Conservation (phyloP, 495 filamentous ascomycete genomes). For the Neurospora terricola region DNA sequence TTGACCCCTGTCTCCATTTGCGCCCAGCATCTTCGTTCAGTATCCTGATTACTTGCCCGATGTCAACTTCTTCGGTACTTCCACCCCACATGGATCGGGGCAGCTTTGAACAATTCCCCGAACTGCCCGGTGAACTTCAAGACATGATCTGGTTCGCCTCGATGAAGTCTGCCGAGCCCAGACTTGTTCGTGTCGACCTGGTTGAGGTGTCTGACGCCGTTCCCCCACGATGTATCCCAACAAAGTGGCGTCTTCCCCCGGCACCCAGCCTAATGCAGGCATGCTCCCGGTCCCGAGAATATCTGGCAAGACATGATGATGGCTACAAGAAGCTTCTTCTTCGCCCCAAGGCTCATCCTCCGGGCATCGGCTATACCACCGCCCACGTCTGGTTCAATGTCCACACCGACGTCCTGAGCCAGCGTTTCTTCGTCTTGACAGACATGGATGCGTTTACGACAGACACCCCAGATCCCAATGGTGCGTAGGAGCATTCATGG, state of each 20-base stretch:
- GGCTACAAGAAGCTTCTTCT: not conserved
- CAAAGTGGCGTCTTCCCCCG: too few relatives aligned
- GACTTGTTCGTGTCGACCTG: too few relatives aligned
- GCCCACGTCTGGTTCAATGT: not conserved
- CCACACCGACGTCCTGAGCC: not conserved
- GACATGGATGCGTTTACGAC: not conserved
- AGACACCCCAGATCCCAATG: not conserved
- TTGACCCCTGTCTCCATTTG: not conserved
- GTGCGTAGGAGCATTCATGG: not conserved
- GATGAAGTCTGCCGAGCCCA: too few relatives aligned
- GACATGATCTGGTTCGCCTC: too few relatives aligned
- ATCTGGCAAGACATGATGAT: not conserved
- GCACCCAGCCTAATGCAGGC: too few relatives aligned
- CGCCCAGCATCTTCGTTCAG: not conserved
- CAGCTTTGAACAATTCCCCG: too few relatives aligned
- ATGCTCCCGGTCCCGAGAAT: not conserved
- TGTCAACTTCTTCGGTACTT: too few relatives aligned
- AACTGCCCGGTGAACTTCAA: too few relatives aligned
- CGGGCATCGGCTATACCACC: not conserved
- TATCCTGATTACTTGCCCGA: not conserved
- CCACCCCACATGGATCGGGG: too few relatives aligned
- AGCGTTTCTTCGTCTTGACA: not conserved
- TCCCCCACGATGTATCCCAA: too few relatives aligned
- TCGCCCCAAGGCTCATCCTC: not conserved
- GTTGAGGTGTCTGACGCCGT: too few relatives aligned